Percentiles rank a stretch among this genome's conserved stretches.
phyloP scores from a whole-genome alignment of 1,139 yeast species.

The Protomyces macrosporus region DNA sequence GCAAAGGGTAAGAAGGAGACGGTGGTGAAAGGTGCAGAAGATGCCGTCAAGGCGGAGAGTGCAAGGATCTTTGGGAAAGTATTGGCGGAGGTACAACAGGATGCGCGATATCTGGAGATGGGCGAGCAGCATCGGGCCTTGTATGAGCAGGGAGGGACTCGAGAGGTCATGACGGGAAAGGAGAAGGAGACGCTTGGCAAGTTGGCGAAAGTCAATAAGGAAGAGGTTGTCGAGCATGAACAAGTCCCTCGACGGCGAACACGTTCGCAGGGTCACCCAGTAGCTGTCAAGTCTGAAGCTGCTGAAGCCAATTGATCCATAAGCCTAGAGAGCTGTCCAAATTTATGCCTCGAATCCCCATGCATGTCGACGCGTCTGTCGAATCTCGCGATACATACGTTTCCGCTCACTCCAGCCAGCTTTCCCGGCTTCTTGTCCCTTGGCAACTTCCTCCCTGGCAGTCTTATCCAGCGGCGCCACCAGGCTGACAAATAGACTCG shows the following conservation, averaged over 20 bases:
- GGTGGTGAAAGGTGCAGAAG: constrained; percentile 16
- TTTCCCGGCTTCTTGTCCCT: constrained; percentile 5
- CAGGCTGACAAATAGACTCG: constrained; percentile 18
- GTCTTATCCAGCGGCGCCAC: constrained; percentile 17
- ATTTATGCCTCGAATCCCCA: constrained; percentile 10
- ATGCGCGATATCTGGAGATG: neutral
- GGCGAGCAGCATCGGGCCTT: neutral
- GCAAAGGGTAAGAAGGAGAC: constrained; percentile 12
- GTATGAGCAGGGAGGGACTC: neutral
- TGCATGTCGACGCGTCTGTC: constrained; percentile 9
- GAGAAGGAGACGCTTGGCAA: neutral
- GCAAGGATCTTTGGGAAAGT: constrained; percentile 20
- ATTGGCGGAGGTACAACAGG: constrained; percentile 3
- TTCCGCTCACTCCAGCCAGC: constrained; percentile 22
- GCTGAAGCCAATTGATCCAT: neutral
- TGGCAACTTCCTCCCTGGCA: neutral
- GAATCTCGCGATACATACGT: constrained; percentile 12
- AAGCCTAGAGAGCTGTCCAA: neutral
- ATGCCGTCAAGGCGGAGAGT: constrained; percentile 17
- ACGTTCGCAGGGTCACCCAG: too few species aligned
- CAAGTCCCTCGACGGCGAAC: neutral
- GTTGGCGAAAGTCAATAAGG: neutral
- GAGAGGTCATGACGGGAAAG: neutral
- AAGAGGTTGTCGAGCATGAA: neutral
- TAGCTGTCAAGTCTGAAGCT: neutral